These are phyloP conservation scores for Ceriops zippeliana DNA, from an alignment of 345 rosid genomes.

Conservation along the genomic window DNA sequence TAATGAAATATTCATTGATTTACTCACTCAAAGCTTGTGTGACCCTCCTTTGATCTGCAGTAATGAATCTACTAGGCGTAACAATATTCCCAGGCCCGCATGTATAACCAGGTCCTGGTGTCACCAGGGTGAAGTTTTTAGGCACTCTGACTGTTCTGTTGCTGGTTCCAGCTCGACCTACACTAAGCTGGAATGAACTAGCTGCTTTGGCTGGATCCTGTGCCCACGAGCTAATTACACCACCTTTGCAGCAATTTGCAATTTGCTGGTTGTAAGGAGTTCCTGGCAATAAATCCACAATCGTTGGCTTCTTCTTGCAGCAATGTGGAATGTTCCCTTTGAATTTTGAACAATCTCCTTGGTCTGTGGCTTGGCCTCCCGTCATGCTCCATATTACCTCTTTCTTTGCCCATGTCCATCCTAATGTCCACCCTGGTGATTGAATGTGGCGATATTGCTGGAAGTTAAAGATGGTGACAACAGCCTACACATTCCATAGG, in stretches of 20 bases:
- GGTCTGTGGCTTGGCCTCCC: conserved; percentile 80
- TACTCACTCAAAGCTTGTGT: conserved; percentile 85
- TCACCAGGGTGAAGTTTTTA: conserved; percentile 60
- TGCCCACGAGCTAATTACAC: conserved; percentile 64
- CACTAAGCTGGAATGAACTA: conserved; percentile 71
- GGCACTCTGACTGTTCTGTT: conserved; percentile 71
- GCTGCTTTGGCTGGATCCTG: conserved; percentile 72
- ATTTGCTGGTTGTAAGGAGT: conserved; percentile 63
- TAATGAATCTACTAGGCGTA: conserved; percentile 42
- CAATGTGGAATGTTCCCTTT: conserved; percentile 78
- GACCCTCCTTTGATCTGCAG: conserved; percentile 61
- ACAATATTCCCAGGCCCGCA: conserved; percentile 66
- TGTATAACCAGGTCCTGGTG: conserved; percentile 89
- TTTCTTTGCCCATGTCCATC: conserved; percentile 79
- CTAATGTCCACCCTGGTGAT: conserved; percentile 77
- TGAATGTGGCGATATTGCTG: conserved; percentile 86
- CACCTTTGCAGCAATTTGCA: conserved; percentile 88
- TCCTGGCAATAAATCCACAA: conserved; percentile 85
- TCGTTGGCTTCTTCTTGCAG: conserved; percentile 66
- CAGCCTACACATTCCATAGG: conserved; percentile 45
- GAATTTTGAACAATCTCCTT: conserved; percentile 87
- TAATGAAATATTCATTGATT: not conserved
- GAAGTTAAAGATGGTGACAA: conserved; percentile 67
- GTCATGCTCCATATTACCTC: conserved; percentile 81
- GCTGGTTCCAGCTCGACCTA: conserved; percentile 74